Evolutionary conservation across 805 yeast genomes (phyloP).

Genomic region (Starmera caribaea): DNA sequence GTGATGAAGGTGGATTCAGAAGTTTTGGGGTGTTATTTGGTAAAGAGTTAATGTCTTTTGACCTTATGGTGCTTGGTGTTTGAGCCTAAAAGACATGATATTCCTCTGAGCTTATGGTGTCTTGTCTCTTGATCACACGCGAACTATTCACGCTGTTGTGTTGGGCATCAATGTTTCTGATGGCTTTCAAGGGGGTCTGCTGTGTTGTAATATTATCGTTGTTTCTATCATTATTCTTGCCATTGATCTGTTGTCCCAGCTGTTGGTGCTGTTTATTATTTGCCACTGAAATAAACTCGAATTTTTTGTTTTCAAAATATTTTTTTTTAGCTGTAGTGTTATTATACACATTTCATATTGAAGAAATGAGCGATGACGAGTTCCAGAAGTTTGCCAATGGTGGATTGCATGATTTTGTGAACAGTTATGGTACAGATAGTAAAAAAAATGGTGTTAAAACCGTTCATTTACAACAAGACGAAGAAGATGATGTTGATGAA

Average conservation of each 20-base stretch:
- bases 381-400: not conserved
- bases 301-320: no score
- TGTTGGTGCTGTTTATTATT: no score
- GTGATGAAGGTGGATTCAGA: conserved; percentile 15
- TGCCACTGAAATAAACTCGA: no score
- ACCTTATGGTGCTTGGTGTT: conserved; percentile 9
- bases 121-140: not conserved
- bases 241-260: no score
- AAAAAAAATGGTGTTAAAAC: not conserved
- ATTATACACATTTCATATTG: no score
- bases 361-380: no score
- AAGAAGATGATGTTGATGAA: conserved; percentile 15
- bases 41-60: conserved; percentile 1
- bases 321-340: no score
- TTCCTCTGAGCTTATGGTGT: conserved; percentile 16
- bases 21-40: conserved; percentile 1
- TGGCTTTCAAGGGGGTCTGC: no score
- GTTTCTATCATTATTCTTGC: no score
- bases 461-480: not conserved
- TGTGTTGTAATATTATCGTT: no score
- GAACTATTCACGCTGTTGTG: no score
- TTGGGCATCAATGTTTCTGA: no score
- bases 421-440: not conserved
- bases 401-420: not conserved
- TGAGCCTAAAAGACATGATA: conserved; percentile 19